Evolutionary conservation across 257 asterid species (phyloP), one percentile per base, ranked within the genome.

Genomic region (Primulina eburnea): DNA sequence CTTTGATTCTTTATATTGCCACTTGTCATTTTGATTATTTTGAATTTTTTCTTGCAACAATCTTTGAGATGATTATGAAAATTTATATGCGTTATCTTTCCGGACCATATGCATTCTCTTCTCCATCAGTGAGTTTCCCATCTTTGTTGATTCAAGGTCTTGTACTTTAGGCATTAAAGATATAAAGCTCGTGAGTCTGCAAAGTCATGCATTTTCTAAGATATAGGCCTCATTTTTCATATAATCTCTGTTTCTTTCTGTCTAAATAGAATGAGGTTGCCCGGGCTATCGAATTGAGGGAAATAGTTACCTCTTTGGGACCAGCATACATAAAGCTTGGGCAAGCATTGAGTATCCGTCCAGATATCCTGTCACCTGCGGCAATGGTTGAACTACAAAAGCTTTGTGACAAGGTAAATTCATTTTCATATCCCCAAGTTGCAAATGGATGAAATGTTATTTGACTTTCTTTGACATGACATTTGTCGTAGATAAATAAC

Each of bases 251-350:
- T 14, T 63, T 62, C 70, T 69, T 80, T 56, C 2, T 79, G 72
- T 62, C 62, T 66, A 60, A 21, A 18, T 80, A 94, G 99, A 94
- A 91, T 82, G 99, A 94, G 84, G 93, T 94, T 20, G 88, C 97
- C 64, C 87, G 99, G 71, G 99, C 97, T 60, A 94, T 94, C 81
- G 99, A 94, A 70, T 60, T 94, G 81, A 87, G 97, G 82, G 99
- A 94, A 73, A 94, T 94, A 71, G 97, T 94, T 71, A 94, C 99
- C 55, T 94, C 97, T 52, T 73, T 94, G 85, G 99, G 99, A 60
- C 99, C 99, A 72, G 99, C 99, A 72, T 94, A 94, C 76, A 94
- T 94, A 75, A 94, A 94, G 84, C 97, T 91, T 69, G 97, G 99
- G 77, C 99, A 94, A 86, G 99, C 99, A 67, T 79, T 94, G 82